Base-by-base conservation (phyloP, 805 yeast species). In the Candida nemodendra region DNA sequence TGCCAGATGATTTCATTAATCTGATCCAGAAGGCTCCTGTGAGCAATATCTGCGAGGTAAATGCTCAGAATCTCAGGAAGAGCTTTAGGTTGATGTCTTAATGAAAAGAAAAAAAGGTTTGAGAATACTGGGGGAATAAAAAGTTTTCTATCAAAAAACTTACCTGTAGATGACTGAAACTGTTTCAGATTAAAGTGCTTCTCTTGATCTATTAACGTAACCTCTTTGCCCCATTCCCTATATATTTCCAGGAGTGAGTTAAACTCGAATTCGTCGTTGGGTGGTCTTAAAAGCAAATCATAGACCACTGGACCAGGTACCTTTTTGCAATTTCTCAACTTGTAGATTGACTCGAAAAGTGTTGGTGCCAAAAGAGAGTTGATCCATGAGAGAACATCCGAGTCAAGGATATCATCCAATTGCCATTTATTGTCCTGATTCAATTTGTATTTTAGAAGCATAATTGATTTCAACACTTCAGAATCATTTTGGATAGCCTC, bases 1-100 rank as follows among this genome's bases (percentile, higher is more conserved):
- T 44, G 30, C 65, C 65, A 61, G 7, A 60, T 42, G 18, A 57
- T 42, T 38, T 61, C 64, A 25, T 53, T 42, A 2, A 58, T 35
- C 30, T 59, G 64, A 5, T 38, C 44, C 9, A 55, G 17, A 9
- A 51, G 26, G 13, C 37, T 42, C 5, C 34, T 31, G 7, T 44
- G 37, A 19, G 42, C 21, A 13, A 36, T 38, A 13, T 47, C 36
- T 16, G 37, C 32, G 9, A 56, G 34, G 28, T 34, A 57, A 4
- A 44, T 29, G 21, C 46, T 50, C 12, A 56, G 27, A 6, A 60
- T 29, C 4, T 25, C 18, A 2, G 57, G 57, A 23, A 59, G 44
- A 14, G 44, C 23, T 15, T 46, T 47, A 1, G 53, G 36, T 17
- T 47, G 42, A 21, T 44, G 35, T 34, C 64, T 46, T 4, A 56